Percentiles rank a stretch among this genome's conserved stretches.
These are phyloP conservation scores for Cryptococcus jaspeensis DNA, from an alignment of 1,284 basidiomycete genomes.

Conservation along the genomic window DNA sequence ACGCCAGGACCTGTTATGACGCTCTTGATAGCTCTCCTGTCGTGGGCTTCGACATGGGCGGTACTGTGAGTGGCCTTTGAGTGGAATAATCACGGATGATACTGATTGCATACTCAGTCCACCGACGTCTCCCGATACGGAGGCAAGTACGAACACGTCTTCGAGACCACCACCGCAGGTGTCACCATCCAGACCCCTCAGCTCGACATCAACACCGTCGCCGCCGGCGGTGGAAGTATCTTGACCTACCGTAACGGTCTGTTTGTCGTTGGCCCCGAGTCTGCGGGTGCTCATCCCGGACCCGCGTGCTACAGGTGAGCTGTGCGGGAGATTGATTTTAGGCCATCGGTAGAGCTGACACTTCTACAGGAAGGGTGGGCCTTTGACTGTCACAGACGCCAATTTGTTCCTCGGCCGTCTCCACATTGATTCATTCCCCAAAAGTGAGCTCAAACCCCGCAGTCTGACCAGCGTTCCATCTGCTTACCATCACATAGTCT, in stretches of 20 bases:
- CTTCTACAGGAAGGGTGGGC: conserved; percentile 44
- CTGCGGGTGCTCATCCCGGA: conserved; percentile 37
- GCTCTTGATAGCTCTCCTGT: conserved; percentile 33
- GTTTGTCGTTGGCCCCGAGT: conserved; percentile 38
- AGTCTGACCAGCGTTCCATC: no score
- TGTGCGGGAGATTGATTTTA: no score
- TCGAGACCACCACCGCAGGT: conserved; percentile 76
- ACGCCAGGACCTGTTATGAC: conserved; percentile 46
- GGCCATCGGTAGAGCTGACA: conserved; percentile 55
- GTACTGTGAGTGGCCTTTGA: conserved; percentile 2
- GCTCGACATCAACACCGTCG: conserved; percentile 47
- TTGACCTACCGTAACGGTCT: conserved; percentile 49
- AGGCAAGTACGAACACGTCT: conserved; percentile 40
- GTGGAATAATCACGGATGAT: background rate
- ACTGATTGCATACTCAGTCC: conserved; percentile 44
- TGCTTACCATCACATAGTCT: conserved; percentile 35
- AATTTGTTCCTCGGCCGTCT: conserved; percentile 52
- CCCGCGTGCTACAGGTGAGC: conserved; percentile 41
- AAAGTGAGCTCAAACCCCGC: conserved; percentile 49
- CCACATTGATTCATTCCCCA: conserved; percentile 57
- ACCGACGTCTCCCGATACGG: conserved; percentile 64
- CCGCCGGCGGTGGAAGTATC: conserved; percentile 50
- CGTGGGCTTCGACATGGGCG: conserved; percentile 58
- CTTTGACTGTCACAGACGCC: conserved; percentile 51
- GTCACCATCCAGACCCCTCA: conserved; percentile 39